Conservation (phyloP, 1,139 yeast genomes). For the Protomyces macrosporus region DNA sequence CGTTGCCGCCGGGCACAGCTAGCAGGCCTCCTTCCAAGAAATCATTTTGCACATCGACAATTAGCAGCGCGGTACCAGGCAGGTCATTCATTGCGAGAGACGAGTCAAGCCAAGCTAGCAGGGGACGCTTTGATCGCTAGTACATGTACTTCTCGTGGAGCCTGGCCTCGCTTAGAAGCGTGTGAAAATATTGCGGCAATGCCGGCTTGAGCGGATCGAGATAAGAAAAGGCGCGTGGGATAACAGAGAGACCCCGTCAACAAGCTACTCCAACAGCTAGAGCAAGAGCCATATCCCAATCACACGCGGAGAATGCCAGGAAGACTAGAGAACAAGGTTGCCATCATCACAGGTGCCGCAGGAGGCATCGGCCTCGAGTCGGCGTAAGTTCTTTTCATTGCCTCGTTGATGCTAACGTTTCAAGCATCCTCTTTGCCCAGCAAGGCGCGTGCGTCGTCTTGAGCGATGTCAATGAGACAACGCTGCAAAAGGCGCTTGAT, state of each 20-base stretch:
- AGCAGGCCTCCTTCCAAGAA: constrained; percentile 15
- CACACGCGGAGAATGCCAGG: constrained; percentile 47
- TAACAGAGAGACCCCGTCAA: no score
- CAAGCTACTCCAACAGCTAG: no score
- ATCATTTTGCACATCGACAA: constrained; percentile 19
- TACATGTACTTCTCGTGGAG: no score
- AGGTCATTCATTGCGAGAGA: not conserved
- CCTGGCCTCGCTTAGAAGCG: no score
- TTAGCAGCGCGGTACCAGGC: not conserved
- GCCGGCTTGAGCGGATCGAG: no score
- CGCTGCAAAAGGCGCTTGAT: constrained; percentile 37
- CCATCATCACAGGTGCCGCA: constrained; percentile 59
- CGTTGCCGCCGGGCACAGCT: constrained; percentile 8
- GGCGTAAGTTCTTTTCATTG: constrained; percentile 30
- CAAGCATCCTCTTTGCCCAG: constrained; percentile 38
- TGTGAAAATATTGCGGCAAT: no score
- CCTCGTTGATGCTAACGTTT: not conserved
- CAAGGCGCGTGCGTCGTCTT: constrained; percentile 54
- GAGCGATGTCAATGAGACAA: constrained; percentile 49
- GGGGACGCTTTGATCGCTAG: no score
- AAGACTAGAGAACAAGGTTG: constrained; percentile 56
- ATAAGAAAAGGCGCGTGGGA: no score
- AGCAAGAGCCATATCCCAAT: no score
- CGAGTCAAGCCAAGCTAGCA: no score
- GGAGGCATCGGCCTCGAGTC: constrained; percentile 46